A percentile compares a stretch with the other conserved stretches of the same genome.
Conservation (phyloP, 83 land plant species). For the Picea mariana region DNA sequence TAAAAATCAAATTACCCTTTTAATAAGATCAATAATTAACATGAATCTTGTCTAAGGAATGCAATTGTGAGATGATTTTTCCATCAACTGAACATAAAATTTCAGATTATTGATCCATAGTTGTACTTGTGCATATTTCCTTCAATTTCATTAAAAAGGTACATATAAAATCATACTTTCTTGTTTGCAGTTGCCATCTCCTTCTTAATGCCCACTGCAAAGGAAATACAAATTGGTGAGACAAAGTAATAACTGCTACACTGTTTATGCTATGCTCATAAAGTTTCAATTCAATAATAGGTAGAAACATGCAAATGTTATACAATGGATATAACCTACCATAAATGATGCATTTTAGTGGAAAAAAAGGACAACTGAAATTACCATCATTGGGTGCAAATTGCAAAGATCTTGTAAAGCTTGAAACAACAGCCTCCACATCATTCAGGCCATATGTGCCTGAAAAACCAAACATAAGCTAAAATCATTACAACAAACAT, state of each 20-base stretch:
- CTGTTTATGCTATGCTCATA: neutral
- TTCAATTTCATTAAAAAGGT: neutral
- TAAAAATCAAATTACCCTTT: neutral
- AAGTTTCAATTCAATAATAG: neutral
- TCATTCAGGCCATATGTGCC: slow-evolving; percentile 17
- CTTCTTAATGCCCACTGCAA: neutral
- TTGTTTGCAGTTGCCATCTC: slow-evolving; percentile 8
- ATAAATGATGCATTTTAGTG: neutral
- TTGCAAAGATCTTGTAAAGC: slow-evolving; percentile 15
- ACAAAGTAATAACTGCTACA: neutral
- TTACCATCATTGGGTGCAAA: slow-evolving; percentile 18
- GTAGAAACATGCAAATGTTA: neutral
- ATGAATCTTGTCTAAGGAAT: neutral
- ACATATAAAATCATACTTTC: neutral
- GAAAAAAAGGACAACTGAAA: neutral
- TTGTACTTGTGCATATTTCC: neutral
- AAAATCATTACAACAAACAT: neutral
- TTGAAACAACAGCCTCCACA: slow-evolving; percentile 11
- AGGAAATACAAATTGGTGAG: neutral
- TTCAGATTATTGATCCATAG: neutral
- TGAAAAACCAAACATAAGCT: neutral
- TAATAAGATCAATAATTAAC: neutral
- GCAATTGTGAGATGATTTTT: neutral
- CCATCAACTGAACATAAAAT: neutral
- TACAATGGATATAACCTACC: too few species aligned